These are phyloP conservation scores for Sinapis alba DNA, from an alignment of 441 rosid species.

Conservation along the genomic window DNA sequence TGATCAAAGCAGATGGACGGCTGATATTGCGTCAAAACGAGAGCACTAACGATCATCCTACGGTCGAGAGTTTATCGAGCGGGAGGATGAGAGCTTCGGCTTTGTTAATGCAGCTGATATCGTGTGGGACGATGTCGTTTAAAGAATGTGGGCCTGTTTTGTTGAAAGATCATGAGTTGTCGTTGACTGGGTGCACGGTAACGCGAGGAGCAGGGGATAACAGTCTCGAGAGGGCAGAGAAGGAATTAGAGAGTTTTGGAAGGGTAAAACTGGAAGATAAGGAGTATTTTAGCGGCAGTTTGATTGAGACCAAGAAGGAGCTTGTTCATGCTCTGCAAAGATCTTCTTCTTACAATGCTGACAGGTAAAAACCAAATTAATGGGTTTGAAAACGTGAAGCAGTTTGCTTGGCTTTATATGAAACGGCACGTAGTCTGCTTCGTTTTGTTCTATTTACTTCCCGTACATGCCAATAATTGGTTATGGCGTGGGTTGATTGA, in stretches of 20 bases:
- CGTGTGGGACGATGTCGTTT: constrained; percentile 90
- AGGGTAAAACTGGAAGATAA: constrained; percentile 77
- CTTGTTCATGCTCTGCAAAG: constrained; percentile 60
- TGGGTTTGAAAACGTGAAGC: not conserved
- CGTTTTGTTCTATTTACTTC: not conserved
- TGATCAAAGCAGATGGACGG: constrained; percentile 85
- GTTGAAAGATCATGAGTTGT: constrained; percentile 64
- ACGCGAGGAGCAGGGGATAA: constrained; percentile 49
- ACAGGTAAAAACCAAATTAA: constrained; percentile 48
- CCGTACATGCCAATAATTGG: constrained; percentile 34
- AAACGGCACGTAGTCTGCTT: constrained; percentile 28
- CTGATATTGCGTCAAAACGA: constrained; percentile 41
- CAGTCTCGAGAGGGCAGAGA: constrained; percentile 30
- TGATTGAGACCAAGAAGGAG: constrained; percentile 76
- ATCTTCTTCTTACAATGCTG: constrained; percentile 83
- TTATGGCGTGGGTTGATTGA: constrained; percentile 24
- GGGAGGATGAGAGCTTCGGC: constrained; percentile 74
- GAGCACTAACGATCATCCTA: constrained; percentile 41
- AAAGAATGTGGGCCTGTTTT: constrained; percentile 70
- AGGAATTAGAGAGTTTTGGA: constrained; percentile 44
- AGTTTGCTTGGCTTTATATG: not conserved
- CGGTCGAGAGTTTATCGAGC: constrained; percentile 50
- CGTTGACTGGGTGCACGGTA: constrained; percentile 52
- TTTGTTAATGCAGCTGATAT: constrained; percentile 85
- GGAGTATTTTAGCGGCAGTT: constrained; percentile 88